phyloP scores from a whole-genome alignment of 192 early-diverging fungal genomes.

The Gigaspora rosea region DNA sequence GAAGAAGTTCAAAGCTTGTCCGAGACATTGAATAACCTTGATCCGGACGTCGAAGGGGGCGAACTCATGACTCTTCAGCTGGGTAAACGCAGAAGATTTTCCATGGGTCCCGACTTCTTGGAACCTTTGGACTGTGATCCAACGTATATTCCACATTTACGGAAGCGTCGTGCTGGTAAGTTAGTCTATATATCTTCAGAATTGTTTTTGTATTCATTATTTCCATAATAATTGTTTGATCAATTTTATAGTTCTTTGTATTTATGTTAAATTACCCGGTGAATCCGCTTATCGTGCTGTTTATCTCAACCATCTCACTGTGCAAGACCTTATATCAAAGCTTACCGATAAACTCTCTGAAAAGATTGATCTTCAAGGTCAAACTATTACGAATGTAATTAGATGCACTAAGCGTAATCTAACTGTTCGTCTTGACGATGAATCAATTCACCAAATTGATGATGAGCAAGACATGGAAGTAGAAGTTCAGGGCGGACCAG shows the following conservation, averaged over 20 bases:
- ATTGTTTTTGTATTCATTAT: neutral
- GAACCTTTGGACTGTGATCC: constrained; percentile 61
- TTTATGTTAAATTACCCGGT: constrained; percentile 59
- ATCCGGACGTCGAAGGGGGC: constrained; percentile 31
- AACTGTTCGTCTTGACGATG: constrained; percentile 59
- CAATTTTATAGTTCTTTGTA: constrained; percentile 44
- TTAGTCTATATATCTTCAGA: neutral
- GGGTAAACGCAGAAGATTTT: constrained; percentile 41
- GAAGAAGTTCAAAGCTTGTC: constrained; percentile 21
- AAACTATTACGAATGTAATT: constrained; percentile 42
- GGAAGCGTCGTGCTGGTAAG: constrained; percentile 44
- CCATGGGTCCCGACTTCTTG: constrained; percentile 41
- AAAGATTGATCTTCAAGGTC: constrained; percentile 50
- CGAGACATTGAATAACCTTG: constrained; percentile 27
- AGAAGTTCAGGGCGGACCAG: constrained; percentile 41
- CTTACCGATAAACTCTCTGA: constrained; percentile 52
- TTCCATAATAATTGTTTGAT: neutral
- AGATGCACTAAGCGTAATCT: constrained; percentile 55
- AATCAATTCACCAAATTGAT: constrained; percentile 57
- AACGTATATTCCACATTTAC: constrained; percentile 57
- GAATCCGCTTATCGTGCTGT: constrained; percentile 60
- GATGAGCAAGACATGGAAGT: constrained; percentile 71
- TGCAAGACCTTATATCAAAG: constrained; percentile 54
- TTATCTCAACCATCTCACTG: constrained; percentile 61
- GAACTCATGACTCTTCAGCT: constrained; percentile 35